Conservation (phyloP, 257 asterid species). For the Echites panduratus region DNA sequence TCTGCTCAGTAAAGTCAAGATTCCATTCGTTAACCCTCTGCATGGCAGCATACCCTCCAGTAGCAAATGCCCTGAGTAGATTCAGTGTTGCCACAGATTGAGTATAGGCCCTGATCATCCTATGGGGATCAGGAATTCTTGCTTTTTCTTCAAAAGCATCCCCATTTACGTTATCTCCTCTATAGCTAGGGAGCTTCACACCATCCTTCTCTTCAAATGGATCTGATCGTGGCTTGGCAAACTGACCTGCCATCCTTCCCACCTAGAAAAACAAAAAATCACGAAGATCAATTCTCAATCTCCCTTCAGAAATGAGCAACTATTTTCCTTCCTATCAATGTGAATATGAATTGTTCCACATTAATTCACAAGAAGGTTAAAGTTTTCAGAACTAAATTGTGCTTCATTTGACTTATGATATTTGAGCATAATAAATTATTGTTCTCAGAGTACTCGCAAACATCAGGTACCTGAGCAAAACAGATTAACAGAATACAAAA, state of each 20-base stretch:
- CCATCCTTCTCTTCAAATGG: constrained; percentile 62
- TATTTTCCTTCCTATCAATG: no score
- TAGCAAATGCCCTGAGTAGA: constrained; percentile 74
- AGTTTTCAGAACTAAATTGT: neutral
- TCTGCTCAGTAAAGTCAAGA: constrained; percentile 69
- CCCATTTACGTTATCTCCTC: constrained; percentile 72
- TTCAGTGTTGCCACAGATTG: constrained; percentile 72
- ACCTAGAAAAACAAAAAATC: constrained; percentile 26
- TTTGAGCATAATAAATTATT: no score
- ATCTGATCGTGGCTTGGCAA: constrained; percentile 74
- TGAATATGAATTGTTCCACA: neutral
- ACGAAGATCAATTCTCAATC: neutral
- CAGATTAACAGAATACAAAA: neutral
- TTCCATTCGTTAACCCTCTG: constrained; percentile 77
- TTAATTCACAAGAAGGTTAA: neutral
- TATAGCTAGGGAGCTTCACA: constrained; percentile 68
- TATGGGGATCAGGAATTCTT: constrained; percentile 59
- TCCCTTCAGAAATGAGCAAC: neutral
- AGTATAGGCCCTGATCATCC: constrained; percentile 66
- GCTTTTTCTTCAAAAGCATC: constrained; percentile 62
- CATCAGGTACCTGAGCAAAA: neutral
- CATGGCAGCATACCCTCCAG: constrained; percentile 80
- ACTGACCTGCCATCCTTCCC: constrained; percentile 83
- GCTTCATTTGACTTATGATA: neutral
- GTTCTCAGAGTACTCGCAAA: neutral